These are phyloP conservation scores for Parathielavia hyrcaniae DNA, from an alignment of 495 filamentous ascomycete species.

Conservation along the genomic window DNA sequence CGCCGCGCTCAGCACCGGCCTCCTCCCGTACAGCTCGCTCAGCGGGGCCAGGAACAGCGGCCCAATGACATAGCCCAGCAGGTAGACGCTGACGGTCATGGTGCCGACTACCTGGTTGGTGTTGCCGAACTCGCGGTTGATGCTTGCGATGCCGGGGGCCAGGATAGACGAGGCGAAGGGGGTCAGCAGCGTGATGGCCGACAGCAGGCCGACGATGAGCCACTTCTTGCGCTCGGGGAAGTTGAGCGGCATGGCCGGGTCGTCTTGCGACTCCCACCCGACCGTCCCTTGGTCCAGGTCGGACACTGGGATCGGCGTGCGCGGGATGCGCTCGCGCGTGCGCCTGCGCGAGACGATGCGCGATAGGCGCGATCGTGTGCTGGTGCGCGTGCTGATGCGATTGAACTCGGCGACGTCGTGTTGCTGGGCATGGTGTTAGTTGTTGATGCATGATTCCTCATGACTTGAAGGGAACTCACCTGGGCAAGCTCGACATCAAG, in stretches of 20 bases:
- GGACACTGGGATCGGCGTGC: constrained; percentile 35
- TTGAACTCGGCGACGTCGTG: constrained; percentile 8
- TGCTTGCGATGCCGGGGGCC: constrained; percentile 51
- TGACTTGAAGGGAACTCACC: constrained; percentile 5
- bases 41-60: constrained; percentile 58
- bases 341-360: constrained; percentile 21
- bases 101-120: constrained; percentile 32
- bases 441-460: not conserved
- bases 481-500: constrained; percentile 26
- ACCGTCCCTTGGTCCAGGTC: constrained; percentile 46
- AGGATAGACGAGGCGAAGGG: constrained; percentile 62
- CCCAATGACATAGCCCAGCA: constrained; percentile 41
- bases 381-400: constrained; percentile 20
- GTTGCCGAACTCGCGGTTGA: constrained; percentile 50
- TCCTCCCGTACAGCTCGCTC: constrained; percentile 68
- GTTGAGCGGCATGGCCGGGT: constrained; percentile 69
- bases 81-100: constrained; percentile 41
- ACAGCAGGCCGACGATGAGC: constrained; percentile 51
- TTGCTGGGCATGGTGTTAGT: not conserved
- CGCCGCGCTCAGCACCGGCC: constrained; percentile 52
- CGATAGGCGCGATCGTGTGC: constrained; percentile 22
- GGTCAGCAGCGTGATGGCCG: constrained; percentile 52
- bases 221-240: constrained; percentile 59
- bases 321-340: constrained; percentile 23
- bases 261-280: constrained; percentile 57